Base-by-base conservation (phyloP, 1,139 yeast species). In the Fermentozyma sake region DNA sequence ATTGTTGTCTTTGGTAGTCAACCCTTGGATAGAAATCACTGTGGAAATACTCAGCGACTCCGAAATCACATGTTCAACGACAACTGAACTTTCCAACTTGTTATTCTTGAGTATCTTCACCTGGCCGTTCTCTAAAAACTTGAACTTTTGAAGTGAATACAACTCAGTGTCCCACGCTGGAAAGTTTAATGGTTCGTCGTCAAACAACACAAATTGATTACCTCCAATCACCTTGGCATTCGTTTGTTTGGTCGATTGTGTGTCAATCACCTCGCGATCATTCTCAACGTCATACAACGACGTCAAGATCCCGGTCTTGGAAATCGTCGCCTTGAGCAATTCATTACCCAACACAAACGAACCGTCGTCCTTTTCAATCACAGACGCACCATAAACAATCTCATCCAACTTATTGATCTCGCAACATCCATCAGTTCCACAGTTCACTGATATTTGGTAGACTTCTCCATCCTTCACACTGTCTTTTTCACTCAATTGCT, bases 151-250 rank as follows among this genome's bases (percentile, higher is more conserved):
- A 38, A 83, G 69, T 0, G 95, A 81, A 51, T 75, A 91, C 35
- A 87, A 68, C 50, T 91, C 98, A 0, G 97, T 89, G 51, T 91
- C 97, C 97, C 98, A 91, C 2, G 97, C 97, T 27, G 89, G 96
- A 76, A 79, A 89, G 33, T 72, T 79, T 46, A 86, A 62, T 8
- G 97, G 97, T 39, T 86, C 84, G 52, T 91, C 97, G 39, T 87
- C 91, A 46, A 83, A 83, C 32, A 91, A 50, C 2, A 85, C 73
- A 41, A 76, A 78, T 52, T 83, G 94, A 46, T 85, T 84, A 18
- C 87, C 95, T 18, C 86, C 86, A 20, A 47, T 33, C 21, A 45
- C 35, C 11, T 32, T 30, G 12, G 38, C 39, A 26, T 53, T 50
- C 7, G 80, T 74, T 35, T 65, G 68, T 33, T 55, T 52, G 5